Evolutionary conservation across 768 basidiomycete genomes (phyloP).

Genomic region (Amanita muscaria): DNA sequence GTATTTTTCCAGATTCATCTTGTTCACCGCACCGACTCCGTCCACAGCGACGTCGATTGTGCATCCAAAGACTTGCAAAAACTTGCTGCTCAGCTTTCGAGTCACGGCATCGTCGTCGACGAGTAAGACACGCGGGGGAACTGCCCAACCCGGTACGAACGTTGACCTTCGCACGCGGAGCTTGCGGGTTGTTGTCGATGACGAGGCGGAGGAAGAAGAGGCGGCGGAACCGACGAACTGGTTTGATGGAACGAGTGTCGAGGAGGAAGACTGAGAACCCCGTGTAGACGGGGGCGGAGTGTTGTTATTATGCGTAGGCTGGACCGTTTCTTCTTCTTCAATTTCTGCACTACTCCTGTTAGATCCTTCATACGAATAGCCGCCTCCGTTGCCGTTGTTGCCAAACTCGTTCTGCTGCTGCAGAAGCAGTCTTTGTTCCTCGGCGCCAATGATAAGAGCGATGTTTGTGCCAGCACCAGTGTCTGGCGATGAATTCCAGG

Average conservation of each 20-base stretch:
- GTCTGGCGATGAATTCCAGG: too few species aligned
- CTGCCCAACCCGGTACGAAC: constrained; percentile 86
- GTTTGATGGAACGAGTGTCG: not conserved
- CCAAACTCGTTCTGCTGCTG: constrained; percentile 11
- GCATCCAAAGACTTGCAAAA: constrained; percentile 92
- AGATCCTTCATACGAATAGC: constrained; percentile 5
- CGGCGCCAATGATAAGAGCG: too few species aligned
- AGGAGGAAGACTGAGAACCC: too few species aligned
- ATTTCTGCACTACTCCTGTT: constrained; percentile 5
- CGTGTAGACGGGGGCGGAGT: too few species aligned
- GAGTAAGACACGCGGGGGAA: constrained; percentile 82
- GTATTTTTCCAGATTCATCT: constrained; percentile 95
- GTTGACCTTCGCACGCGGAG: constrained; percentile 67
- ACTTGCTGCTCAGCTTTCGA: constrained; percentile 81
- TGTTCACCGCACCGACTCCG: constrained; percentile 85
- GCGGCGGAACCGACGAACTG: constrained; percentile 16
- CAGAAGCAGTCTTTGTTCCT: constrained; percentile 12
- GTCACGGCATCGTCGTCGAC: constrained; percentile 96
- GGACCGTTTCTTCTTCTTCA: constrained; percentile 29
- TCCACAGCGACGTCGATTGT: constrained; percentile 92
- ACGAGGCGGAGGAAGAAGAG: constrained; percentile 11
- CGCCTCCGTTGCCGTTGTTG: constrained; percentile 13
- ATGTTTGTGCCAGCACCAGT: too few species aligned
- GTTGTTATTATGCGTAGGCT: constrained; percentile 23
- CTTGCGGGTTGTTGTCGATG: constrained; percentile 28